These are phyloP conservation scores for Suillus subluteus DNA, from an alignment of 768 basidiomycete genomes.

Conservation along the genomic window DNA sequence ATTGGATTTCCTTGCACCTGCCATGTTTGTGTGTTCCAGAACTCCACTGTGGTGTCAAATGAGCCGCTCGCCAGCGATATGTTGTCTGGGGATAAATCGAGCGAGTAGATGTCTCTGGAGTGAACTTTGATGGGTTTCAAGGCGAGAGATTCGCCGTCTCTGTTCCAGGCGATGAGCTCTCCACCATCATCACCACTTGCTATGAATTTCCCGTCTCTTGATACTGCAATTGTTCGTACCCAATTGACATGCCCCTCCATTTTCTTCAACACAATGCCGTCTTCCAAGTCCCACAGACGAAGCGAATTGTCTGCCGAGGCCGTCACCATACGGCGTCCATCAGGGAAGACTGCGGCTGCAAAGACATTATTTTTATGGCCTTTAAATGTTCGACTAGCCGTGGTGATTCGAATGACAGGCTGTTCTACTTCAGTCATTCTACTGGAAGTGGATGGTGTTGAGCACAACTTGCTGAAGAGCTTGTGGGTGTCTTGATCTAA, in stretches of 20 bases:
- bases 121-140: neutral
- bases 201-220: neutral
- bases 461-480: neutral
- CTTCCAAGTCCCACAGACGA: neutral
- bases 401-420: neutral
- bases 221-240: no score
- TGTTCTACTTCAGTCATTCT: neutral
- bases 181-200: neutral
- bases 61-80: neutral
- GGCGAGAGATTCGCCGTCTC: neutral
- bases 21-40: slow-evolving; percentile 1
- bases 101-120: neutral
- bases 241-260: neutral
- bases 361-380: neutral
- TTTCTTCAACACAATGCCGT: neutral
- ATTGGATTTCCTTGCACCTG: neutral
- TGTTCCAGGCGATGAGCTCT: neutral
- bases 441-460: neutral
- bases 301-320: neutral
- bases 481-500: neutral
- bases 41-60: neutral
- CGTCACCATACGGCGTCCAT: slow-evolving; percentile 1
- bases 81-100: neutral
- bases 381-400: neutral
- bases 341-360: neutral